Evolutionary conservation across 495 filamentous ascomycete species (phyloP).

Genomic region (Trichocladium antarcticum): DNA sequence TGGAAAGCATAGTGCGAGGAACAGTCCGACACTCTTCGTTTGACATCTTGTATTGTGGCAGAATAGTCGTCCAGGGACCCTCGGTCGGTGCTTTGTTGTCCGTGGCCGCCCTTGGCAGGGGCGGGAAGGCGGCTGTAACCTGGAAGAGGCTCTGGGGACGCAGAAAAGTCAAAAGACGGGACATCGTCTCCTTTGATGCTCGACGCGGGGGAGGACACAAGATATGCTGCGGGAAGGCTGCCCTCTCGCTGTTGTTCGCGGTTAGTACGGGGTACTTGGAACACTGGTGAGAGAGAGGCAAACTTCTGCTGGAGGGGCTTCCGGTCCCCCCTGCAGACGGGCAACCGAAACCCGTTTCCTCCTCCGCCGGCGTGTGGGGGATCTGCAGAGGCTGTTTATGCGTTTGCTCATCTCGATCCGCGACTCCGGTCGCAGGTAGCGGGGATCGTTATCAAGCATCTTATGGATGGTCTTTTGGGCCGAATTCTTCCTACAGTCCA

Average conservation of each 20-base stretch:
- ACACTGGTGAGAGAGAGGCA: no score
- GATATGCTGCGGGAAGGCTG: conserved; percentile 2
- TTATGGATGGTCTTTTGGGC: conserved; percentile 39
- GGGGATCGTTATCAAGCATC: conserved; percentile 38
- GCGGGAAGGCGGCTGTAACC: neutral
- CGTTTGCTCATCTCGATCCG: conserved; percentile 34
- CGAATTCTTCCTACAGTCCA: conserved; percentile 30
- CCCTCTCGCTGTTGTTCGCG: conserved; percentile 7
- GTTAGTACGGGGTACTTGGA: no score
- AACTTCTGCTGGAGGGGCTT: neutral
- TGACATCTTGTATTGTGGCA: conserved; percentile 8
- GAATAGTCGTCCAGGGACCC: conserved; percentile 1
- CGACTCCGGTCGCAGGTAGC: conserved; percentile 37
- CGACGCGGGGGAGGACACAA: conserved; percentile 5
- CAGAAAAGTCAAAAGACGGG: conserved; percentile 6
- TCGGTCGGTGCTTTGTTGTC: neutral
- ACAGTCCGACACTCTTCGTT: conserved; percentile 20
- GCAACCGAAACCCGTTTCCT: neutral
- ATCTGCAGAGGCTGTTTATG: conserved; percentile 23
- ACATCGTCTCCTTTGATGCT: conserved; percentile 9
- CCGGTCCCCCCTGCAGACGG: neutral
- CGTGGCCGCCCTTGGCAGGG: conserved; percentile 1
- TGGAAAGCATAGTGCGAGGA: conserved; percentile 21
- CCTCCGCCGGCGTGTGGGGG: conserved; percentile 12
- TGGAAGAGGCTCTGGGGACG: neutral